Base-by-base conservation (phyloP, 2,329 filamentous ascomycete species). In the Claviceps sp. region DNA sequence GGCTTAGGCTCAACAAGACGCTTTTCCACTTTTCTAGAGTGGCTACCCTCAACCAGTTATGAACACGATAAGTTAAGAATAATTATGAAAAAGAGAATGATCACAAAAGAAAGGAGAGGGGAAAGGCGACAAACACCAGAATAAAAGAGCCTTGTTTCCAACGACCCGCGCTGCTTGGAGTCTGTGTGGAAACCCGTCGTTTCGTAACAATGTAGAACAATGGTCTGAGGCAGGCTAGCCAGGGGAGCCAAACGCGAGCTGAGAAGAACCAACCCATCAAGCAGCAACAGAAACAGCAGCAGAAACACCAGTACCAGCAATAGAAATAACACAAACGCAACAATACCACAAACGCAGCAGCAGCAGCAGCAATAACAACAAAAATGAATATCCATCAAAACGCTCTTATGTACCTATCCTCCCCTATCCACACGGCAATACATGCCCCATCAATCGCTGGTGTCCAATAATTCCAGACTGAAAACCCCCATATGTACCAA, bases 351-450 rank as follows among this genome's bases (percentile, higher is more conserved):
- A 30, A 30, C 8, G 26, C 26, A 30, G 9, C 26, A 30, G 26
- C 26, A 30, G 26, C 26, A 30, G n/a, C 5, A 22, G 22, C 22
- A 22, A 46, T 7, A 34, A 46, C 7, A 34, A 45, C 14, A 34
- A 38, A 26, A 42, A 51, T 38, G 46, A 49, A 55, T 51, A 53
- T 58, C 57, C 57, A 57, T 58, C 48, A 61, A 55, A 54, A 60
- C 40, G 16, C 16, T 41, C 38, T 41, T 41, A n/a, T 34, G 7
- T 34, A 18, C 18, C 18, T 18, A 5, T 36, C 54, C 55, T 55
- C 52, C 47, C 53, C 52, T 61, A 55, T 59, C 56, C 53, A 20
- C 55, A 47, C 54, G 52, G 49, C 55, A 52, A 20, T 37, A 18
- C 54, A 20, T 47, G 45, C 55, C 51, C 57, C 55, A 48, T 53